Conservation (phyloP, 192 early-diverging fungal genomes). For the Lunasporangiospora selenospora region DNA sequence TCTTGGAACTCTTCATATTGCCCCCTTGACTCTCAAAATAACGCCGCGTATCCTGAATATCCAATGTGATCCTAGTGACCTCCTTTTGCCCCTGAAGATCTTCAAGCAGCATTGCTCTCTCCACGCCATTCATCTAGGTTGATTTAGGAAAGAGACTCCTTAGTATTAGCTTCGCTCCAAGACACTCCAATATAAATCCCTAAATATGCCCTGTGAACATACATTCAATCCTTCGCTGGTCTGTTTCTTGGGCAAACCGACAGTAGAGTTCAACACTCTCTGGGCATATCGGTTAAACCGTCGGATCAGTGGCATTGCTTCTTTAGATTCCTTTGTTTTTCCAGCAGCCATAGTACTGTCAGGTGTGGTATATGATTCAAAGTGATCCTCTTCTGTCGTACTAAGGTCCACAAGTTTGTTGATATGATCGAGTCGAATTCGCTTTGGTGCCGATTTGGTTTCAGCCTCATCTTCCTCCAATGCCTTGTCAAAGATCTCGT, state of each 20-base stretch:
- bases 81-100: constrained; percentile 67
- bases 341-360: constrained; percentile 36
- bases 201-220: not conserved
- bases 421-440: constrained; percentile 61
- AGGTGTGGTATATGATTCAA: constrained; percentile 51
- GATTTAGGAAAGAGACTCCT: constrained; percentile 1
- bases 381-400: constrained; percentile 81
- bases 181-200: not conserved
- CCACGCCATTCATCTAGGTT: constrained; percentile 56
- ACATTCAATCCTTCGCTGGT: constrained; percentile 22
- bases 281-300: constrained; percentile 91
- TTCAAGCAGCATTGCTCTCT: constrained; percentile 67
- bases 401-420: constrained; percentile 81
- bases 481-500: constrained; percentile 85
- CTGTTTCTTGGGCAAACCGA: constrained; percentile 19
- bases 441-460: constrained; percentile 42
- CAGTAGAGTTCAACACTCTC: constrained; percentile 69
- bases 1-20: constrained; percentile 25
- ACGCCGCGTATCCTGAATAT: constrained; percentile 76
- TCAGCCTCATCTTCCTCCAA: constrained; percentile 79
- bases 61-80: constrained; percentile 59
- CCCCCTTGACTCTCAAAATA: constrained; percentile 80
- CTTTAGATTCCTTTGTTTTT: constrained; percentile 38
- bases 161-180: not conserved
- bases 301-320: constrained; percentile 82